Evolutionary conservation across 208 protist genomes (phyloP).

Genomic region (Leishmania tarentolae): DNA sequence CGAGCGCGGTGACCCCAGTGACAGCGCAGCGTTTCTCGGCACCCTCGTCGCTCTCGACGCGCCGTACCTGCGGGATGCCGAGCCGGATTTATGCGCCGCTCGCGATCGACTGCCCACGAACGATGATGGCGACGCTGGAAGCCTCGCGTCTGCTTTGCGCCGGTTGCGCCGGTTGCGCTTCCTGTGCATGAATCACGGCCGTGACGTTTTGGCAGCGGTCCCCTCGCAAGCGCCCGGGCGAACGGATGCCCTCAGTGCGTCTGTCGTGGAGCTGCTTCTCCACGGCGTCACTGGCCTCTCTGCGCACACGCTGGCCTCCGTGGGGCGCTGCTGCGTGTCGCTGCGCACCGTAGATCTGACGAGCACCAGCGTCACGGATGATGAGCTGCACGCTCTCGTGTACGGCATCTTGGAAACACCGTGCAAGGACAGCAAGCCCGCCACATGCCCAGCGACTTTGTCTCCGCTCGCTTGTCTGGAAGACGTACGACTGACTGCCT

Average conservation of each 20-base stretch:
- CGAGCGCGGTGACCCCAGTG: background rate
- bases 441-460: background rate
- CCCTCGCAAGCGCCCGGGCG: background rate
- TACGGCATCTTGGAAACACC: conserved; percentile 8
- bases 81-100: background rate
- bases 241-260: background rate
- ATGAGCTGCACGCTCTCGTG: conserved; percentile 17
- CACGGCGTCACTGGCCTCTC: conserved; percentile 14
- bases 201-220: background rate
- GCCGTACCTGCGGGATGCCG: conserved; percentile 16
- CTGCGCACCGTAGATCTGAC: conserved; percentile 28
- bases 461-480: conserved; percentile 21
- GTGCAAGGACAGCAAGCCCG: background rate
- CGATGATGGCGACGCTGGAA: background rate
- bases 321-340: conserved; percentile 11
- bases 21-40: background rate
- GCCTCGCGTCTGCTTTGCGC: conserved; percentile 2
- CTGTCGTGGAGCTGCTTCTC: conserved; percentile 15
- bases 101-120: conserved; percentile 3
- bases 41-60: conserved; percentile 25
- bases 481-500: conserved; percentile 26
- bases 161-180: conserved; percentile 14
- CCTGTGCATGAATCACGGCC: conserved; percentile 11
- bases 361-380: conserved; percentile 17
- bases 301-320: conserved; percentile 4